Percentiles rank a stretch among this genome's conserved stretches.
Evolutionary conservation across 441 rosid genomes (phyloP).

Genomic region (Populus tomentosa): DNA sequence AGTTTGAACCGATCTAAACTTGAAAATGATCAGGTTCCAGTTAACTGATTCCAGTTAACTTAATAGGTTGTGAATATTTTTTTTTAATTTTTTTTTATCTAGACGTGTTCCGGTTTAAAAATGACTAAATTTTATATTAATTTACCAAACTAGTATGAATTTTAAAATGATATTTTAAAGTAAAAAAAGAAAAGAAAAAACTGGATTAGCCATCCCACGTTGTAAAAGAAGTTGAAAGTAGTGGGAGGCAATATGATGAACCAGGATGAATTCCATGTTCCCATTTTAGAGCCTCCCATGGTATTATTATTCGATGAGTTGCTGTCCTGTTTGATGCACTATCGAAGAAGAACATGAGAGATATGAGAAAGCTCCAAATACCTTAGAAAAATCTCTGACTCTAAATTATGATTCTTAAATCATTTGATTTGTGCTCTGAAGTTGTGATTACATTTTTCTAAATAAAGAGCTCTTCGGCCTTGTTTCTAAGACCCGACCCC

Average conservation of each 20-base stretch:
- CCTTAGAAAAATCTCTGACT: neutral
- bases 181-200: too few species aligned
- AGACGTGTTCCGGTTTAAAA: accelerated
- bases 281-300: too few species aligned
- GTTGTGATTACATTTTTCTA: neutral
- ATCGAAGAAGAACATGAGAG: neutral
- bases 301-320: neutral
- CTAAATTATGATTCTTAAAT: neutral
- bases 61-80: too few species aligned
- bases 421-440: neutral
- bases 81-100: too few species aligned
- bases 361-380: neutral
- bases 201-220: neutral
- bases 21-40: too few species aligned
- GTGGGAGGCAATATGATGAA: neutral
- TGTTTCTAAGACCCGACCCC: neutral
- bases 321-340: neutral
- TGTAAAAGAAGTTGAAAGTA: neutral
- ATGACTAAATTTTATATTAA: too few species aligned
- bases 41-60: too few species aligned
- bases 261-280: neutral
- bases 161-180: too few species aligned
- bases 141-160: accelerated
- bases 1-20: too few species aligned
- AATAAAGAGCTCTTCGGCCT: neutral